Evolutionary conservation across 2,329 filamentous ascomycete genomes (phyloP).

Genomic region (Ascochyta fabae): DNA sequence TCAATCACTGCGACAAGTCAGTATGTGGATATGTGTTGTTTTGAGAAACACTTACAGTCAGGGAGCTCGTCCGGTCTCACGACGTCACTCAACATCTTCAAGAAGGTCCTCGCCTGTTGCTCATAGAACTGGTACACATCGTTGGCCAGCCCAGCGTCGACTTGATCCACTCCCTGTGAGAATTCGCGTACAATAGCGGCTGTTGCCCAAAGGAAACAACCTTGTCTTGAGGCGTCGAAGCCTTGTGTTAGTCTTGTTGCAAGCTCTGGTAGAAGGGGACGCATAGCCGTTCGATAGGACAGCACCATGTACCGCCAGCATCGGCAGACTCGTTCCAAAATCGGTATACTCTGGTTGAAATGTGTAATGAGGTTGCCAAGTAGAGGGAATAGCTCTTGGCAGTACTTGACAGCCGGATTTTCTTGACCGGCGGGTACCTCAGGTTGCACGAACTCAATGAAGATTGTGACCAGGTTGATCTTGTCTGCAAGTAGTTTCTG

Average conservation of each 20-base stretch:
- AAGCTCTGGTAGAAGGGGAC: conserved; percentile 81
- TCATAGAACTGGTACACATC: conserved; percentile 96
- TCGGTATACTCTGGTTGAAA: conserved; percentile 84
- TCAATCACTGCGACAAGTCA: conserved; percentile 71
- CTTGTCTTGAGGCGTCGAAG: conserved; percentile 85
- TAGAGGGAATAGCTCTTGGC: conserved; percentile 89
- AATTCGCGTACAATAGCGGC: conserved; percentile 95
- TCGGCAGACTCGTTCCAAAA: conserved; percentile 90
- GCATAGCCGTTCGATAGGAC: conserved; percentile 88
- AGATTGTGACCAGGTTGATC: conserved; percentile 88
- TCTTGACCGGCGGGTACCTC: conserved; percentile 71
- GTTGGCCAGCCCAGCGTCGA: conserved; percentile 80
- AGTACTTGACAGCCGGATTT: conserved; percentile 94
- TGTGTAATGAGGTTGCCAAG: conserved; percentile 85
- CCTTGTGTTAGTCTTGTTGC: conserved; percentile 87
- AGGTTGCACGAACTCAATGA: conserved; percentile 79
- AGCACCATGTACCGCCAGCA: conserved; percentile 98
- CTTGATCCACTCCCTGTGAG: conserved; percentile 84
- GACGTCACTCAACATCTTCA: conserved; percentile 86
- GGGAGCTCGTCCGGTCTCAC: conserved; percentile 74
- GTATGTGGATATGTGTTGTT: conserved; percentile 7
- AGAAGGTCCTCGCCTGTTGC: conserved; percentile 86
- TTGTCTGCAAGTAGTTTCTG: conserved; percentile 92
- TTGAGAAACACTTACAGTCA: conserved; percentile 56
- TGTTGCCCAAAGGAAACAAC: conserved; percentile 98